A percentile compares a stretch with the other conserved stretches of the same genome.
phyloP scores from a whole-genome alignment of 306 rosid species.

The Lotus japonicus region DNA sequence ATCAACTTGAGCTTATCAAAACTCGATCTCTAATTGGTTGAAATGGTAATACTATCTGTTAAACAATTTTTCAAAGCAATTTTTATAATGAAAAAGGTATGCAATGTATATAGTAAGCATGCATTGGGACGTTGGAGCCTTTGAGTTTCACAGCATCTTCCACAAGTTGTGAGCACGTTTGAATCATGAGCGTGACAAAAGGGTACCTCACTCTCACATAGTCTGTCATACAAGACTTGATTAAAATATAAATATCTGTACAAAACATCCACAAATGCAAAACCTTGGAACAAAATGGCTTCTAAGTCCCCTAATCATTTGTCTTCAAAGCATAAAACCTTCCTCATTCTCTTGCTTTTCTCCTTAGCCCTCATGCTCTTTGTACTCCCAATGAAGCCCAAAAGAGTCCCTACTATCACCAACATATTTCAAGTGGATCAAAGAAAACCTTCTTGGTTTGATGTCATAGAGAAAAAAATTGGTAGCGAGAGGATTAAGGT shows the following conservation, averaged over 20 bases:
- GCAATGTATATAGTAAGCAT: background rate
- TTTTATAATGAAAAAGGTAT: background rate
- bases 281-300: slow-evolving; percentile 27
- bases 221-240: too few species aligned
- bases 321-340: slow-evolving; percentile 21
- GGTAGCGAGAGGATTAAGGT: slow-evolving; percentile 20
- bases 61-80: background rate
- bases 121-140: background rate
- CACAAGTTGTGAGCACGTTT: background rate
- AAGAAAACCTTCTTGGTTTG: slow-evolving; percentile 21
- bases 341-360: slow-evolving; percentile 19
- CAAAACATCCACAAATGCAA: background rate
- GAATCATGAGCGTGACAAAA: background rate
- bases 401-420: background rate
- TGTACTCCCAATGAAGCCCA: background rate
- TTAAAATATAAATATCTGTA: background rate
- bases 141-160: too few species aligned
- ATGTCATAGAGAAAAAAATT: slow-evolving; percentile 18
- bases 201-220: too few species aligned
- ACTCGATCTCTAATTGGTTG: background rate
- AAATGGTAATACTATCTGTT: background rate
- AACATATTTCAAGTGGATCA: background rate
- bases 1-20: too few species aligned
- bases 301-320: slow-evolving; percentile 19
- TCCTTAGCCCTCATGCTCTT: slow-evolving; percentile 18